Evolutionary conservation across 2,329 filamentous ascomycete species (phyloP).

Genomic region (Sporothrix phasma): DNA sequence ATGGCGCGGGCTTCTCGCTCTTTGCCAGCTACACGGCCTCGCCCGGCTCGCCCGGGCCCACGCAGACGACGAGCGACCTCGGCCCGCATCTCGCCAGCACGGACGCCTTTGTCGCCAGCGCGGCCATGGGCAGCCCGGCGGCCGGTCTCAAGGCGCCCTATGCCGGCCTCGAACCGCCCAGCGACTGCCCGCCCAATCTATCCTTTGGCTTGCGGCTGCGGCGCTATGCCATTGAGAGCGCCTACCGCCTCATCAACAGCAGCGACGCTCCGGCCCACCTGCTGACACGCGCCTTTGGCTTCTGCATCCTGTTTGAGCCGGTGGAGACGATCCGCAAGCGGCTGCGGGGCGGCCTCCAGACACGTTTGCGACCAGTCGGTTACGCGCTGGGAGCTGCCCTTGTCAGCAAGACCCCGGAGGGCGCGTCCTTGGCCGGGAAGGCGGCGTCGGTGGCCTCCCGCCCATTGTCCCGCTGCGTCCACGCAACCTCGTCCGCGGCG

Average conservation of each 20-base stretch:
- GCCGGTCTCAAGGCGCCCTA: constrained; percentile 19
- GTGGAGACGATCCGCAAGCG: constrained; percentile 37
- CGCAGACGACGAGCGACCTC: background rate
- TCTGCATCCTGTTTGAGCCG: constrained; percentile 53
- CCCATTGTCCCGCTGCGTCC: background rate
- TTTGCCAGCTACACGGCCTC: background rate
- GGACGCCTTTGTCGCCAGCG: constrained; percentile 10
- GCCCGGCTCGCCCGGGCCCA: background rate
- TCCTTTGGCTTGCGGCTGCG: constrained; percentile 64
- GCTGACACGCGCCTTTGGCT: constrained; percentile 54
- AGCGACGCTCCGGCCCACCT: constrained; percentile 37
- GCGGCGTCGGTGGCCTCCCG: background rate
- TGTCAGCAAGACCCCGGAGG: constrained; percentile 21
- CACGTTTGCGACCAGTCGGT: constrained; percentile 39
- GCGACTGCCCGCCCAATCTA: constrained; percentile 51
- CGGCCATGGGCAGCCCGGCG: constrained; percentile 21
- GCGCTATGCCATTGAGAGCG: constrained; percentile 53
- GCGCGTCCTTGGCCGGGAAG: background rate
- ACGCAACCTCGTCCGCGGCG: background rate
- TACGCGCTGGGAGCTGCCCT: constrained; percentile 37
- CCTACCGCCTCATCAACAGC: constrained; percentile 46
- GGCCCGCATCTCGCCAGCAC: constrained; percentile 1
- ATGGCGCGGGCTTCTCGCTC: background rate
- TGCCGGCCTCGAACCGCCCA: constrained; percentile 33
- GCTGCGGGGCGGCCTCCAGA: constrained; percentile 28